Evolutionary conservation across 495 filamentous ascomycete species (phyloP).

Genomic region (Penicillium paxilli): DNA sequence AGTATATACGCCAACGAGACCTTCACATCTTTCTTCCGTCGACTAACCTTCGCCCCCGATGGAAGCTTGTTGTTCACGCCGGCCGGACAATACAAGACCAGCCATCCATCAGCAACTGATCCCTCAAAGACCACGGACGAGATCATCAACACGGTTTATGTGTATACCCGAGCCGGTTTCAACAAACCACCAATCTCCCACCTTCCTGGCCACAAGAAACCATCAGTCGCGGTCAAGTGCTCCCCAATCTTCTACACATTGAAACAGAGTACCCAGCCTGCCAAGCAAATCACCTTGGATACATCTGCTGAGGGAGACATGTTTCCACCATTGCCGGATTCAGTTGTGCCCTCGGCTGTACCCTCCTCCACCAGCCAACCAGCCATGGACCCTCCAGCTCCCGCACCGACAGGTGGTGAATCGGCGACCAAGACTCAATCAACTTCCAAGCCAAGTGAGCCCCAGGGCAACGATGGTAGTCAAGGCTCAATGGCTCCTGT

Average conservation of each 20-base stretch:
- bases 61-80: constrained; percentile 95
- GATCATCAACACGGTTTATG: constrained; percentile 94
- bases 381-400: constrained; percentile 81
- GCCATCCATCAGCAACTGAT: constrained; percentile 66
- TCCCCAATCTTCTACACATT: constrained; percentile 87
- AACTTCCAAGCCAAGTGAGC: constrained; percentile 53
- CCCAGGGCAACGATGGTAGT: constrained; percentile 49
- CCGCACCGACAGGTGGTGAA: constrained; percentile 42
- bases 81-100: constrained; percentile 90
- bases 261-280: constrained; percentile 64
- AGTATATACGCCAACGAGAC: constrained; percentile 99
- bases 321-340: constrained; percentile 80
- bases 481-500: constrained; percentile 60
- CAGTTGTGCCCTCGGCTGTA: constrained; percentile 61
- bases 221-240: constrained; percentile 93
- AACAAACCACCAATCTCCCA: constrained; percentile 98
- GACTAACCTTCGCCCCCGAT: constrained; percentile 91
- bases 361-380: constrained; percentile 53
- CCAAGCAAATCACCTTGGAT: constrained; percentile 89
- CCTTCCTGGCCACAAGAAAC: constrained; percentile 96
- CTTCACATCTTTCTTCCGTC: constrained; percentile 93
- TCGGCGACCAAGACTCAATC: constrained; percentile 47
- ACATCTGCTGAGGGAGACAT: constrained; percentile 84
- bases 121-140: constrained; percentile 75
- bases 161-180: constrained; percentile 94